phyloP scores from a whole-genome alignment of 331 rosid species.

The Rosa hybrid region DNA sequence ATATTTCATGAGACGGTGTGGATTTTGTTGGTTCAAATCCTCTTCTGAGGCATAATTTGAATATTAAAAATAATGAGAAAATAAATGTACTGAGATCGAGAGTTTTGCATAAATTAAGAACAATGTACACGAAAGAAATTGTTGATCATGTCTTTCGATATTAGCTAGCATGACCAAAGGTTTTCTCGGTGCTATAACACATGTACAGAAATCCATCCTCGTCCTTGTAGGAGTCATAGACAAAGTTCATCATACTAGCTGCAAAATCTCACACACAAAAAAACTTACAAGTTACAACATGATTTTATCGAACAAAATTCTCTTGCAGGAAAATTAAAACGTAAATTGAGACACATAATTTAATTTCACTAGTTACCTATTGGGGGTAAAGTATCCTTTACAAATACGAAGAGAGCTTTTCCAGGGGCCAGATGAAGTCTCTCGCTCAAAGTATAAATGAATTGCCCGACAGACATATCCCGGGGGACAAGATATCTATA shows the following conservation, averaged over 20 bases:
- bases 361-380: constrained; percentile 43
- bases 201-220: constrained; percentile 86
- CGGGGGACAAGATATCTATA: constrained; percentile 73
- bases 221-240: constrained; percentile 66
- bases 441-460: constrained; percentile 61
- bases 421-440: constrained; percentile 65
- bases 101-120: background rate
- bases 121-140: background rate
- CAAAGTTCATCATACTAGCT: constrained; percentile 65
- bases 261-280: constrained; percentile 33
- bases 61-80: background rate
- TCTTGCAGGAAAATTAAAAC: background rate
- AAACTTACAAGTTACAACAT: constrained; percentile 7
- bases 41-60: background rate
- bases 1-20: background rate
- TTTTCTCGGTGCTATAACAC: constrained; percentile 81
- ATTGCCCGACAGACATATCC: constrained; percentile 77
- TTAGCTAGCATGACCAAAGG: constrained; percentile 48
- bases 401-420: constrained; percentile 81
- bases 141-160: background rate
- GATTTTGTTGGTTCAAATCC: too few species aligned
- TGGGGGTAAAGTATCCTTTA: constrained; percentile 73
- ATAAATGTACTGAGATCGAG: background rate
- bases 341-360: background rate
- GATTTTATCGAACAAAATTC: background rate